A percentile compares a stretch with the other conserved stretches of the same genome.
Conservation (phyloP, 2,329 filamentous ascomycete species). For the Aotearoamyces nothofagi region DNA sequence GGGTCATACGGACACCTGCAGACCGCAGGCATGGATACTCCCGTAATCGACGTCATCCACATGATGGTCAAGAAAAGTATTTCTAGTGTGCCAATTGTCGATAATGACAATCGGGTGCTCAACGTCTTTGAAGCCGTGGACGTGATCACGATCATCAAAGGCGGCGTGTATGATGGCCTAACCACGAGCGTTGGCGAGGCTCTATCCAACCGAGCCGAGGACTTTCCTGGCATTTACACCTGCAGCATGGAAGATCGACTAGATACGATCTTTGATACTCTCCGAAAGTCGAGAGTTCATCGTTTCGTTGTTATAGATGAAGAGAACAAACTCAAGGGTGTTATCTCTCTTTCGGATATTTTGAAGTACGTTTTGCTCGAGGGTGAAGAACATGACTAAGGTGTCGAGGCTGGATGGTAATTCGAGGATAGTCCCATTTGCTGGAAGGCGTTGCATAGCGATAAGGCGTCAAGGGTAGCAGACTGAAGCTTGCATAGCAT, state of each 20-base stretch:
- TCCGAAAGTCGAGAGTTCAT: constrained; percentile 89
- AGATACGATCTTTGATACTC: constrained; percentile 92
- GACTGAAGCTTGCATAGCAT: constrained; percentile 11
- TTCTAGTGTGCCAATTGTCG: constrained; percentile 85
- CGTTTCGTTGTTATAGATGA: constrained; percentile 88
- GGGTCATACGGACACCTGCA: constrained; percentile 73
- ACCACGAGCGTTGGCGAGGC: constrained; percentile 78
- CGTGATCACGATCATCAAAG: constrained; percentile 90
- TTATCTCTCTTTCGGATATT: constrained; percentile 91
- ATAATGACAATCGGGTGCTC: constrained; percentile 60
- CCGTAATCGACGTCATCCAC: constrained; percentile 89
- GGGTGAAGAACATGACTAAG: constrained; percentile 13
- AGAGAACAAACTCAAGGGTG: constrained; percentile 67
- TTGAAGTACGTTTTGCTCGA: constrained; percentile 84
- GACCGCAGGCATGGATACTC: constrained; percentile 75
- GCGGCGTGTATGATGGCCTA: constrained; percentile 82
- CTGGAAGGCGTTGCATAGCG: constrained; percentile 22
- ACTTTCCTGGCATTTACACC: constrained; percentile 93
- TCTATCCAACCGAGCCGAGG: constrained; percentile 70
- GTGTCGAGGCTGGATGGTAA: no score
- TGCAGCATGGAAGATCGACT: constrained; percentile 84
- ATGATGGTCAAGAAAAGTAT: constrained; percentile 87
- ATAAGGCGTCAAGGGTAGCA: constrained; percentile 15
- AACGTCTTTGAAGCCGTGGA: constrained; percentile 98
- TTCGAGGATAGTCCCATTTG: constrained; percentile 7